Evolutionary conservation across 805 yeast genomes (phyloP).

Genomic region (Grigorovia jiainica): DNA sequence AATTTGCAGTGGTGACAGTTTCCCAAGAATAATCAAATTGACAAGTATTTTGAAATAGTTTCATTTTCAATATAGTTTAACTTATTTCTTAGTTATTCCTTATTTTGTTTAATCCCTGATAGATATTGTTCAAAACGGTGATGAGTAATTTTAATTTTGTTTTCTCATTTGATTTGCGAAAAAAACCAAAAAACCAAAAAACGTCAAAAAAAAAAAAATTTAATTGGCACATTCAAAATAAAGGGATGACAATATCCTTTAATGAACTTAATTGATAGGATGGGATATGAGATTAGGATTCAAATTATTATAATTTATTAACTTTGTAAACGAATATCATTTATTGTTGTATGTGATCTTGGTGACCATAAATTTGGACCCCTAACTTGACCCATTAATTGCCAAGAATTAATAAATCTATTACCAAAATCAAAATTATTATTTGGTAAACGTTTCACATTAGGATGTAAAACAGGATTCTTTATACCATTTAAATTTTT

Average conservation of each 20-base stretch:
- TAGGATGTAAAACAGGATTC: slow-evolving; percentile 22
- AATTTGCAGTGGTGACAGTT: slow-evolving; percentile 88
- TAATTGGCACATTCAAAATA: no score
- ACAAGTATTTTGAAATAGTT: slow-evolving; percentile 62
- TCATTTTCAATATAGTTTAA: slow-evolving; percentile 40
- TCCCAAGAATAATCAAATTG: slow-evolving; percentile 83
- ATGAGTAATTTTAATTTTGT: no score
- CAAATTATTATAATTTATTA: no score
- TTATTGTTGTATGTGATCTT: slow-evolving; percentile 8
- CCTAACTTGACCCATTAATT: slow-evolving; percentile 30
- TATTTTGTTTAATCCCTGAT: no score
- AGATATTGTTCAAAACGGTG: no score
- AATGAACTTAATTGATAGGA: no score
- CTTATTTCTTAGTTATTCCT: not conserved
- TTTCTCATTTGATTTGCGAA: no score
- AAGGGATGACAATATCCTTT: no score
- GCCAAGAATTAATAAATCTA: slow-evolving; percentile 24
- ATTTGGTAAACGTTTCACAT: slow-evolving; percentile 13
- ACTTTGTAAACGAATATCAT: not conserved
- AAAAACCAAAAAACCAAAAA: no score
- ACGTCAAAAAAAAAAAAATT: no score
- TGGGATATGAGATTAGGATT: no score
- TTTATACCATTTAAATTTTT: slow-evolving; percentile 33
- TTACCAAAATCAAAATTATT: slow-evolving; percentile 33
- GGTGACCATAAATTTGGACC: slow-evolving; percentile 31